A percentile compares a stretch with the other conserved stretches of the same genome.
Evolutionary conservation across 192 early-diverging fungal genomes (phyloP).

Genomic region (Mortierella hygrophila): DNA sequence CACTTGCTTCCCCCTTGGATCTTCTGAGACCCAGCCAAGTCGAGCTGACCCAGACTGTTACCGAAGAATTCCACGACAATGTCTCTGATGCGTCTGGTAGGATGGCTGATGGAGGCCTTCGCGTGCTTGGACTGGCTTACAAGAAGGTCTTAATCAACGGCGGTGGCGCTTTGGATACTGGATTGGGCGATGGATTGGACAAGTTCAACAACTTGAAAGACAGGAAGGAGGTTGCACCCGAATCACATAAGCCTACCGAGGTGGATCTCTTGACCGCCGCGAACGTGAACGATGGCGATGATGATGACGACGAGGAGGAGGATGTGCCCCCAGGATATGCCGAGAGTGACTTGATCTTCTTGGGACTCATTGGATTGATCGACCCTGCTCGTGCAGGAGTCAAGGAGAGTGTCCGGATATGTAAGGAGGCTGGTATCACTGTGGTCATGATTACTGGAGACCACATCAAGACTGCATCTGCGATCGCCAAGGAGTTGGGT

Average conservation of each 20-base stretch:
- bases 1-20: constrained; percentile 35
- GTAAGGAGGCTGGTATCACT: constrained; percentile 93
- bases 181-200: constrained; percentile 44
- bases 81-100: constrained; percentile 70
- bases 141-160: constrained; percentile 65
- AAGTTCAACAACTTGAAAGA: constrained; percentile 62
- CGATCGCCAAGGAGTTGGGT: constrained; percentile 91
- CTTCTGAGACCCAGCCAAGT: constrained; percentile 49
- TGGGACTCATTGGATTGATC: constrained; percentile 93
- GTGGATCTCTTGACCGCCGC: constrained; percentile 47
- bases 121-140: constrained; percentile 91
- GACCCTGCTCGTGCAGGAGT: constrained; percentile 93
- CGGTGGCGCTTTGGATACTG: constrained; percentile 7
- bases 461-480: constrained; percentile 92
- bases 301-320: constrained; percentile 62
- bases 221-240: constrained; percentile 60
- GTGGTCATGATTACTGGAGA: constrained; percentile 99
- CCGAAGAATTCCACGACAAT: constrained; percentile 71
- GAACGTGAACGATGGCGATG: constrained; percentile 35
- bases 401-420: constrained; percentile 81
- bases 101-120: constrained; percentile 90
- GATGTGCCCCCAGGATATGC: constrained; percentile 65
- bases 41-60: constrained; percentile 60
- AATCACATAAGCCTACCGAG: constrained; percentile 29
- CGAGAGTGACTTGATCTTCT: constrained; percentile 84